Base-by-base conservation (phyloP, 164 flowering plant genomes). In the Pachysandra terminalis region DNA sequence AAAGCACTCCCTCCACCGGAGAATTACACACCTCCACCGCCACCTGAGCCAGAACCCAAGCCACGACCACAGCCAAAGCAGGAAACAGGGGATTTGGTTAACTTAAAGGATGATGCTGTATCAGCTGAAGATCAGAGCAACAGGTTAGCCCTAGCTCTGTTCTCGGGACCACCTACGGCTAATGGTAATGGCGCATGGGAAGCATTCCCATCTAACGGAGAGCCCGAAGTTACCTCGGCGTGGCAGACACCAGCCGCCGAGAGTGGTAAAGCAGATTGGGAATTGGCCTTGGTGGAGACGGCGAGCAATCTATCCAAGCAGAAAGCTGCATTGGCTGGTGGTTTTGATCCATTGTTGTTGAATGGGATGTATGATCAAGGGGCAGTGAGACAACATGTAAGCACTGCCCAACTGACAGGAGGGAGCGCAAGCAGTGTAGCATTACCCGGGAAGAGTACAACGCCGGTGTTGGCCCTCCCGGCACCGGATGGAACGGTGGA, bases 261-360 rank as follows among this genome's bases (percentile, higher is more conserved):
- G 74, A n/a, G n/a, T n/a, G 88, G 85, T 40, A 84, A 86, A 64
- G 90, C 91, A 9, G 97, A 90, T 70, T 91, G 97, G 97, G 96
- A 91, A 70, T 59, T 85, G 63, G 96, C 90, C 13, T 74, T 91
- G 77, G 96, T 87, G 48, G 92, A 88, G 65, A 37, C 92, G 1
- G 87, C 92, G 0, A 84, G 92, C 62, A 80, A 80, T 68, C 69
- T 90, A 17, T 75, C 86, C 1, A 84, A 81, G 68, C 90, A 87
- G 81, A 86, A 79, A 71, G 86, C 90, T 4, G 70, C 81, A 22
- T 24, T 86, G 75, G 89, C 66, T 0, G 97, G 93, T 56, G 90
- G 97, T 2, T 78, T 89, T 21, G 97, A 91, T 67, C 79, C 90
- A 0, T 65, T 87, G 77, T 49, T 91, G 19, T 69, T 91, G 74